Percentiles rank a stretch among this genome's conserved stretches.
phyloP scores from a whole-genome alignment of 2,329 filamentous ascomycete species.

The Colletotrichum ledebouriae region DNA sequence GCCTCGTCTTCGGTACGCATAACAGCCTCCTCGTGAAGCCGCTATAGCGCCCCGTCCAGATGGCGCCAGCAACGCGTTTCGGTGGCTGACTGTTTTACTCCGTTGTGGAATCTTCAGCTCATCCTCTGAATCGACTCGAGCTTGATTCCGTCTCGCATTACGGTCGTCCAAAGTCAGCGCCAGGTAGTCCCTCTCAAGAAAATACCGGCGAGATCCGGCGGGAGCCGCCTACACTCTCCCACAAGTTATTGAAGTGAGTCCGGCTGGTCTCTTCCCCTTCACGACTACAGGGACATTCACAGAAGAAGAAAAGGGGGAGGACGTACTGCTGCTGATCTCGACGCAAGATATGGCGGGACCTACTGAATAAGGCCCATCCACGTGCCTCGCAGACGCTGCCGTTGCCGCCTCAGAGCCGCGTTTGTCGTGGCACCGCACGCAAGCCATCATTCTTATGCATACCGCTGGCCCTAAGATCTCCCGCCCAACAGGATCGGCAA shows the following conservation, averaged over 20 bases:
- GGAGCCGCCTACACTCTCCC: slow-evolving; percentile 3
- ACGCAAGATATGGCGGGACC: slow-evolving; percentile 5
- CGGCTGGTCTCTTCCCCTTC: too few relatives aligned
- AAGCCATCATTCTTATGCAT: slow-evolving; percentile 32
- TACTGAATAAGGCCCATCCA: slow-evolving; percentile 31
- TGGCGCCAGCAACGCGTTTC: slow-evolving; percentile 32
- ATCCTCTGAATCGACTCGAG: neutral
- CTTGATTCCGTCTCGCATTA: neutral
- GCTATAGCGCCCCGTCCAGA: slow-evolving; percentile 40
- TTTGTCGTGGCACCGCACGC: slow-evolving; percentile 41
- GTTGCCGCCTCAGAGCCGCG: slow-evolving; percentile 26
- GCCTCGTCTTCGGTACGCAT: slow-evolving; percentile 29
- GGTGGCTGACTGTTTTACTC: slow-evolving; percentile 38
- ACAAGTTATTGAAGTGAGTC: slow-evolving; percentile 16
- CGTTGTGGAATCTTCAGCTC: slow-evolving; percentile 37
- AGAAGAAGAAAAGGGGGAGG: too few relatives aligned
- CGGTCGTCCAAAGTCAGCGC: neutral
- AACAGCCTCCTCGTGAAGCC: slow-evolving; percentile 40
- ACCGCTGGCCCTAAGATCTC: slow-evolving; percentile 25
- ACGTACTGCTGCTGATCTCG: slow-evolving; percentile 6
- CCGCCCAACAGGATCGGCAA: slow-evolving; percentile 39
- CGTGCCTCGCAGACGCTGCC: slow-evolving; percentile 28
- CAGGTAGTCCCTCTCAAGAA: slow-evolving; percentile 22
- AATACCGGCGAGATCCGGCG: slow-evolving; percentile 35
- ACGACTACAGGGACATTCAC: too few relatives aligned